phyloP scores from a whole-genome alignment of 345 rosid species.

The Arabidopsis suecica region DNA sequence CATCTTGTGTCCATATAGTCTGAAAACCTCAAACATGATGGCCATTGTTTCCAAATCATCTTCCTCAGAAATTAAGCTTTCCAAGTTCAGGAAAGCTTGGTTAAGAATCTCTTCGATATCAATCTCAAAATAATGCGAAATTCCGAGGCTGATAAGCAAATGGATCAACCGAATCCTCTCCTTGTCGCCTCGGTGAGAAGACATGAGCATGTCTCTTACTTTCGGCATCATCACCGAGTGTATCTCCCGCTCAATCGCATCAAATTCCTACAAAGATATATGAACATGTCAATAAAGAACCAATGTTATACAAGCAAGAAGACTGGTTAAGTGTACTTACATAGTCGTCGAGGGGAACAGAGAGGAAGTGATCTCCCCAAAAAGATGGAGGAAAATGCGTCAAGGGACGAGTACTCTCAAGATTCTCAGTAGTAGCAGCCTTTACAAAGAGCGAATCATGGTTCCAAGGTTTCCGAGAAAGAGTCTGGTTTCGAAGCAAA shows the following conservation, averaged over 20 bases:
- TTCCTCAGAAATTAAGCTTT: not conserved
- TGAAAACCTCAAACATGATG: constrained; percentile 11
- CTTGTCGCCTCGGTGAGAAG: not conserved
- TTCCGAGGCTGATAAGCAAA: constrained; percentile 1
- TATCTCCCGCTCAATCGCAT: not conserved
- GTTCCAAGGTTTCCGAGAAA: not conserved
- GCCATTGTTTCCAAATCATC: constrained; percentile 11
- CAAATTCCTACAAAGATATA: not conserved
- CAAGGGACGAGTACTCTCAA: constrained; percentile 19
- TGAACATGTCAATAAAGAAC: not conserved
- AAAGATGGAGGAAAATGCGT: constrained; percentile 23
- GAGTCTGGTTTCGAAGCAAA: not conserved
- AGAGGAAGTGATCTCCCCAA: constrained; percentile 35
- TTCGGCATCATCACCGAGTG: not conserved
- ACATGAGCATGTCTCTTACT: constrained; percentile 9
- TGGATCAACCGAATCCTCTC: constrained; percentile 2
- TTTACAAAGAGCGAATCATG: not conserved
- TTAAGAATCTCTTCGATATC: not conserved
- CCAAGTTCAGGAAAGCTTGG: not conserved
- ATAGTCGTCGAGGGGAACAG: not conserved
- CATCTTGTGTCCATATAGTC: not conserved
- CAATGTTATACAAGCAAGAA: too few relatives aligned
- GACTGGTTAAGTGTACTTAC: not conserved
- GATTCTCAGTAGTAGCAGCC: constrained; percentile 4
- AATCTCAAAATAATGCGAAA: constrained; percentile 1